A percentile compares a stretch with the other conserved stretches of the same genome.
Conservation (phyloP, 495 filamentous ascomycete genomes). For the Bryoglossum gracile region DNA sequence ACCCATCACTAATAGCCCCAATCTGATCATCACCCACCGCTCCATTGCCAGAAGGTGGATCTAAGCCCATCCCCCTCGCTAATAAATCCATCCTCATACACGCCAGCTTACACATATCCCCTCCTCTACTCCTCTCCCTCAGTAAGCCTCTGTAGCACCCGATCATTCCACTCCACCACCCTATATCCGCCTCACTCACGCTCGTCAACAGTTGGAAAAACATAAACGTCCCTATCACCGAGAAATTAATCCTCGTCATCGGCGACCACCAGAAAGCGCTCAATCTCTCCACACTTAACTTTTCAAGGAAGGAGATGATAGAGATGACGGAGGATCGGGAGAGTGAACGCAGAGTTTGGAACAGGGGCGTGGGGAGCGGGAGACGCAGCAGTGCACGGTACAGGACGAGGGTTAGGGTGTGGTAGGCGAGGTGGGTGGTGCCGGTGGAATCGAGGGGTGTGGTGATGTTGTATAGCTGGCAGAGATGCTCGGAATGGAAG, state of each 20-base stretch:
- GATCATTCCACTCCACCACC: slow-evolving; percentile 2
- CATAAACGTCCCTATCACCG: slow-evolving; percentile 45
- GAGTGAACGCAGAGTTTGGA: slow-evolving; percentile 24
- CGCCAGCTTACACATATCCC: slow-evolving; percentile 8
- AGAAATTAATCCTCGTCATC: slow-evolving; percentile 42
- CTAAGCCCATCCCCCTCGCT: slow-evolving; percentile 8
- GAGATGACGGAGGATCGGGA: slow-evolving; percentile 51
- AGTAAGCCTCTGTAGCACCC: slow-evolving; percentile 4
- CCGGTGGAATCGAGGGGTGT: slow-evolving; percentile 30
- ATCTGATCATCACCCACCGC: background rate
- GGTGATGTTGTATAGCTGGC: slow-evolving; percentile 4
- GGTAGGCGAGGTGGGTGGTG: slow-evolving; percentile 53
- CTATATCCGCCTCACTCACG: slow-evolving; percentile 5
- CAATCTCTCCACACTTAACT: slow-evolving; percentile 45
- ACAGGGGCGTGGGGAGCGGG: slow-evolving; percentile 27
- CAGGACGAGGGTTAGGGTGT: slow-evolving; percentile 54
- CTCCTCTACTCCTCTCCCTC: background rate
- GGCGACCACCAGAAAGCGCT: slow-evolving; percentile 48
- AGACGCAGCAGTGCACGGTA: slow-evolving; percentile 54
- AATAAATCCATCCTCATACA: slow-evolving; percentile 5
- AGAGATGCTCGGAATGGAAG: slow-evolving; percentile 7
- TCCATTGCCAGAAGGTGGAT: background rate
- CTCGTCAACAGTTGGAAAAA: slow-evolving; percentile 10
- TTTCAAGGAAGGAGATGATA: slow-evolving; percentile 53
- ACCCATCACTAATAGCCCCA: background rate